Evolutionary conservation across 108 stramenopile species (phyloP).

Genomic region (Aureococcus anophagefferens): DNA sequence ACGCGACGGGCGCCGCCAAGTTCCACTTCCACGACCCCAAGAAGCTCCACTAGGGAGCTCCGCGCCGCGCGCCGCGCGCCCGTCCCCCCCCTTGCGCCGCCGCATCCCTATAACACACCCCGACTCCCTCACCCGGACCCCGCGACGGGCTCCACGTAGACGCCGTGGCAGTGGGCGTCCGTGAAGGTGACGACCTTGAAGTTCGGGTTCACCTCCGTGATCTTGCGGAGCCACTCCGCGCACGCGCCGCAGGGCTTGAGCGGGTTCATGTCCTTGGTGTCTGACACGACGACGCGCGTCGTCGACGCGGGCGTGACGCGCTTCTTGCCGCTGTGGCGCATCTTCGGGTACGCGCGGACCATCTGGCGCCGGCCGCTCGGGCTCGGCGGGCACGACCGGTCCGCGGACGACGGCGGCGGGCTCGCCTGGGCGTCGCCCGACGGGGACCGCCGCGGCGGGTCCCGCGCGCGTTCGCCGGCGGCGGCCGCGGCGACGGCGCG

Average conservation of each 20-base stretch:
- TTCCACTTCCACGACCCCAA: conserved; percentile 92
- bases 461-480: no score
- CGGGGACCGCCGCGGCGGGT: no score
- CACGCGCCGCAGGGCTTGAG: conserved; percentile 90
- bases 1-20: conserved; percentile 80
- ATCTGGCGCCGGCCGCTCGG: not conserved
- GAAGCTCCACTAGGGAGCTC: no score
- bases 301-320: not conserved
- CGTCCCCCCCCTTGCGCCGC: no score
- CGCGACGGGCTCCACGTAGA: conserved; percentile 57
- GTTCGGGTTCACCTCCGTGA: conserved; percentile 86
- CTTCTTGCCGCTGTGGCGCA: conserved; percentile 7
- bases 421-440: no score
- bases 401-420: not conserved
- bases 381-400: no score
- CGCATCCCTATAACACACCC: no score
- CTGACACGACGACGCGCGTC: not conserved
- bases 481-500: not conserved
- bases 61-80: no score
- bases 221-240: conserved; percentile 95
- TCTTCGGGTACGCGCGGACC: not conserved
- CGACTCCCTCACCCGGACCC: no score
- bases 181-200: conserved; percentile 89
- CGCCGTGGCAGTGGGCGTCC: conserved; percentile 69
- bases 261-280: conserved; percentile 67